A percentile compares a stretch with the other conserved stretches of the same genome.
These are phyloP conservation scores for Ogataea ramenticola DNA, from an alignment of 805 yeast species.

Conservation along the genomic window DNA sequence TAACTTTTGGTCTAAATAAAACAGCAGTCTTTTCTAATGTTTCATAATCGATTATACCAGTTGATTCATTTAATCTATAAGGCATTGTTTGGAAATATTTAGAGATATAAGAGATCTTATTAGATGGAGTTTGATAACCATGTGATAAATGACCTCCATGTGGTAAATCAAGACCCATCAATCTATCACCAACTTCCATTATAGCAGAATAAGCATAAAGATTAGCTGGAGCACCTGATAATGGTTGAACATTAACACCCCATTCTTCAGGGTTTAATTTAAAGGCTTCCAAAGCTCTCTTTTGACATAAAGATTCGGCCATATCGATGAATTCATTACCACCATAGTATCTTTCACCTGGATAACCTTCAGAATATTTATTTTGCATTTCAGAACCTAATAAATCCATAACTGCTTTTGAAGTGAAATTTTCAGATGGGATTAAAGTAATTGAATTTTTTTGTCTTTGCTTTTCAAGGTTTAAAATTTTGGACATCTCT, in stretches of 20 bases:
- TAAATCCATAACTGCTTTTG: constrained; percentile 89
- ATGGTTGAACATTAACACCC: constrained; percentile 97
- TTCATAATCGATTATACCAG: constrained; percentile 92
- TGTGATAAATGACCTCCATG: constrained; percentile 98
- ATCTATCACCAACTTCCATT: constrained; percentile 81
- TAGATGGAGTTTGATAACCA: constrained; percentile 88
- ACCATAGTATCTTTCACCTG: constrained; percentile 96
- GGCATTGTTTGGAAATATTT: constrained; percentile 98
- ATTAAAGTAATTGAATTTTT: constrained; percentile 86
- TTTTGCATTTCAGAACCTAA: constrained; percentile 96
- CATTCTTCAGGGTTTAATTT: constrained; percentile 68
- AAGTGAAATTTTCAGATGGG: constrained; percentile 95
- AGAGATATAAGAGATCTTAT: constrained; percentile 86
- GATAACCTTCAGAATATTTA: constrained; percentile 97
- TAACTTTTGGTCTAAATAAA: constrained; percentile 87
- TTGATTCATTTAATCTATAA: constrained; percentile 75
- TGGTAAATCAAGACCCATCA: constrained; percentile 97
- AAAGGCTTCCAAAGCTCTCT: constrained; percentile 85
- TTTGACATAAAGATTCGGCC: constrained; percentile 85
- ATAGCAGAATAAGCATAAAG: constrained; percentile 87
- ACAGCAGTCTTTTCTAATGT: constrained; percentile 73
- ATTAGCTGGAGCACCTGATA: constrained; percentile 96
- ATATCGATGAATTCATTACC: constrained; percentile 93
- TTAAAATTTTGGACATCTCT: constrained; percentile 73
- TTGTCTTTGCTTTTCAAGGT: constrained; percentile 77